Evolutionary conservation across 2,329 filamentous ascomycete genomes (phyloP).

Genomic region (Aaosphaeria pasadenensis): DNA sequence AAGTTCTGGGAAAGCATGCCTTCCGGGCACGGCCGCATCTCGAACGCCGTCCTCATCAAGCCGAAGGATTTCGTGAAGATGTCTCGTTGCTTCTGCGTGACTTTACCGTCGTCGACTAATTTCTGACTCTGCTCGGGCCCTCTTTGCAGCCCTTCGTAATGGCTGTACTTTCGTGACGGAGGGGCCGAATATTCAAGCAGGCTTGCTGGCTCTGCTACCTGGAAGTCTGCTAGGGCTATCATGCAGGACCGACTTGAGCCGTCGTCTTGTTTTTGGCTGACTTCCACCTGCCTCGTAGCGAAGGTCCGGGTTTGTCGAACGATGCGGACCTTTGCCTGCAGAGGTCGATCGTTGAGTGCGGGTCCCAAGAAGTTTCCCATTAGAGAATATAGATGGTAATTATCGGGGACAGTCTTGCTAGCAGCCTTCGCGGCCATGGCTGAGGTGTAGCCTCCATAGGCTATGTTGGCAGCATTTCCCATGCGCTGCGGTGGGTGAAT

Average conservation of each 20-base stretch:
- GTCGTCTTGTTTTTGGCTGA: constrained; percentile 41
- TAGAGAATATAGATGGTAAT: constrained; percentile 46
- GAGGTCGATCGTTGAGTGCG: constrained; percentile 38
- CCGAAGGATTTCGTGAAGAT: constrained; percentile 28
- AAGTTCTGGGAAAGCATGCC: constrained; percentile 46
- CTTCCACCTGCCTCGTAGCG: constrained; percentile 46
- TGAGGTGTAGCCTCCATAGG: constrained; percentile 48
- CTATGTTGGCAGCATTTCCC: constrained; percentile 37
- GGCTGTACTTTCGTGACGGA: constrained; percentile 31
- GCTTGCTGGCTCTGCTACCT: constrained; percentile 36
- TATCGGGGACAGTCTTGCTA: constrained; percentile 33
- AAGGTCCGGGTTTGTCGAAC: constrained; percentile 49
- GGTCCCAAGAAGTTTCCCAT: constrained; percentile 49
- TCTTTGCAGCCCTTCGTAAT: constrained; percentile 6
- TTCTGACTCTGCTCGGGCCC: neutral
- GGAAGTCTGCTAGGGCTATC: constrained; percentile 48
- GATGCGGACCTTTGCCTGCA: constrained; percentile 36
- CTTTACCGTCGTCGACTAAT: constrained; percentile 9
- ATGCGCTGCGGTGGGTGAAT: constrained; percentile 33
- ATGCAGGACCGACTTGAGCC: constrained; percentile 40
- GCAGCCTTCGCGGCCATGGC: constrained; percentile 44
- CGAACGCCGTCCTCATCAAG: constrained; percentile 28
- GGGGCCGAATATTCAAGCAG: constrained; percentile 40
- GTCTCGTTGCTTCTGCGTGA: constrained; percentile 13
- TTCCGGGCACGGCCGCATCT: constrained; percentile 38